Evolutionary conservation across 495 filamentous ascomycete genomes (phyloP).

Genomic region (Lepraria neglecta): DNA sequence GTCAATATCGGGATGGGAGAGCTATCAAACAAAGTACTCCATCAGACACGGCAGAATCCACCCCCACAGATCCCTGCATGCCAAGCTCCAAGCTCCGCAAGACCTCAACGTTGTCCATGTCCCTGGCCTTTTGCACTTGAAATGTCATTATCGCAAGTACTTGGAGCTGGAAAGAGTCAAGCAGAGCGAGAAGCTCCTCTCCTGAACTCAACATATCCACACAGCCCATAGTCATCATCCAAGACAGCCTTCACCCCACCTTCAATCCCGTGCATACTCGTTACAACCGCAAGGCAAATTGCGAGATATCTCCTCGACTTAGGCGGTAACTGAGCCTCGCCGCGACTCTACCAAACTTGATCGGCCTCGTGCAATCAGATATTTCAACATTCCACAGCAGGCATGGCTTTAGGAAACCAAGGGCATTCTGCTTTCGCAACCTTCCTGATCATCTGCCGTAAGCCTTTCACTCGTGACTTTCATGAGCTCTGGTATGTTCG

Average conservation of each 20-base stretch:
- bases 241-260: too few species aligned
- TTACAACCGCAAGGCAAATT: too few species aligned
- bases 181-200: too few species aligned
- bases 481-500: constrained; percentile 1
- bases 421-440: constrained; percentile 63
- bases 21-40: too few species aligned
- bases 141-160: background rate
- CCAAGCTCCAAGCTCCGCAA: background rate
- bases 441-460: constrained; percentile 93
- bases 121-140: background rate
- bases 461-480: constrained; percentile 31
- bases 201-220: too few species aligned
- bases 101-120: background rate
- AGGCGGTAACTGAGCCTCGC: background rate
- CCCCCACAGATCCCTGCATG: background rate
- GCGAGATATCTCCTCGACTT: too few species aligned
- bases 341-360: background rate
- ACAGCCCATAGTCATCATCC: too few species aligned
- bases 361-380: too few species aligned
- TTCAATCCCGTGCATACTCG: too few species aligned
- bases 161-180: background rate
- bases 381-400: background rate
- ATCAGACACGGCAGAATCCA: too few species aligned
- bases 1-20: background rate
- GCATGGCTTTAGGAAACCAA: constrained; percentile 26